These are phyloP conservation scores for Epichloe amarillans DNA, from an alignment of 2,329 filamentous ascomycete genomes.

Conservation along the genomic window DNA sequence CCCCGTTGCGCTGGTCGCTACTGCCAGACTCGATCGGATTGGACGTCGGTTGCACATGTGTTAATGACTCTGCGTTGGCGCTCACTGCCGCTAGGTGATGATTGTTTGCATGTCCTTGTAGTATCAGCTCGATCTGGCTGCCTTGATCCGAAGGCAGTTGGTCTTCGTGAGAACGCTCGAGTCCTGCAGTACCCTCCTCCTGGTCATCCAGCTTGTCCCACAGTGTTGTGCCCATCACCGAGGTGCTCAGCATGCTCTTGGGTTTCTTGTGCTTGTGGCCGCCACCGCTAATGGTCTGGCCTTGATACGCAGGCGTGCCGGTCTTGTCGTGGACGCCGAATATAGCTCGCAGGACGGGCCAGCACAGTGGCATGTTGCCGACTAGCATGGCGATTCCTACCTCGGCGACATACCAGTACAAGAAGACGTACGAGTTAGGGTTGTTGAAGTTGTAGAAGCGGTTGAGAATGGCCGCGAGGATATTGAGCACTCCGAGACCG, in stretches of 20 bases:
- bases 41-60: slow-evolving; percentile 4
- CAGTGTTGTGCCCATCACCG: slow-evolving; percentile 10
- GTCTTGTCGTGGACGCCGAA: slow-evolving; percentile 12
- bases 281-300: slow-evolving; percentile 8
- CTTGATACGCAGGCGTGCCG: slow-evolving; percentile 13
- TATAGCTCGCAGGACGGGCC: slow-evolving; percentile 38
- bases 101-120: slow-evolving; percentile 6
- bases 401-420: slow-evolving; percentile 48
- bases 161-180: not conserved
- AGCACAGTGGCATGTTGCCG: slow-evolving; percentile 46
- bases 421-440: slow-evolving; percentile 41
- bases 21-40: not conserved
- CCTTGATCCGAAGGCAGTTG: slow-evolving; percentile 9
- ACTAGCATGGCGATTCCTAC: slow-evolving; percentile 45
- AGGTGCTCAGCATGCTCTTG: slow-evolving; percentile 6
- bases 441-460: slow-evolving; percentile 47
- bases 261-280: slow-evolving; percentile 7
- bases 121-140: slow-evolving; percentile 18
- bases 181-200: slow-evolving; percentile 4
- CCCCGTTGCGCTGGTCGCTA: not conserved
- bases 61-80: slow-evolving; percentile 1
- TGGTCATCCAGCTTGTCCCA: slow-evolving; percentile 20
- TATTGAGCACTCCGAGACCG: slow-evolving; percentile 39
- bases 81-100: slow-evolving; percentile 8
- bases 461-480: slow-evolving; percentile 45